These are phyloP conservation scores for Cucurbita ficifolia DNA, from an alignment of 306 rosid genomes.

Conservation along the genomic window DNA sequence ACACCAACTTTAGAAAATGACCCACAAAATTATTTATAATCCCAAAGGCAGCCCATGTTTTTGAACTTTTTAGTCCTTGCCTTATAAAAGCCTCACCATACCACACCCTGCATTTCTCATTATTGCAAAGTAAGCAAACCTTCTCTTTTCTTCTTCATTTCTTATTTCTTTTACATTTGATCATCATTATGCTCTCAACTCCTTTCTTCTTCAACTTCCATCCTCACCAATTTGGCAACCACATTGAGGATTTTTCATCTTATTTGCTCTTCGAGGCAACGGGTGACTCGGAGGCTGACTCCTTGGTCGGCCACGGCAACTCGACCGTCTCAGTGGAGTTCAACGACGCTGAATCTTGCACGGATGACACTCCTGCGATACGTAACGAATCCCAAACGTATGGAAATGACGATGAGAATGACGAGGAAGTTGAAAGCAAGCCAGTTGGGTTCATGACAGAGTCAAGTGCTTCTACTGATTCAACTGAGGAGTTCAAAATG, in stretches of 20 bases:
- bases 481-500: constrained; percentile 24
- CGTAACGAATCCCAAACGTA: not conserved
- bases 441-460: constrained; percentile 13
- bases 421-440: constrained; percentile 7
- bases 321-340: not conserved
- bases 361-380: constrained; percentile 26
- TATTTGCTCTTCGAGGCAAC: constrained; percentile 47
- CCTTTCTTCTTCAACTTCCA: not conserved
- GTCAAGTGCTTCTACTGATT: constrained; percentile 38
- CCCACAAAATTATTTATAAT: constrained; percentile 11
- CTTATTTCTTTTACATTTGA: not conserved
- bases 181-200: not conserved
- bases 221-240: not conserved
- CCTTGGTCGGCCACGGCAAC: not conserved
- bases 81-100: not conserved
- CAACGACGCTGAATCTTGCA: constrained; percentile 15
- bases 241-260: constrained; percentile 23
- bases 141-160: too few relatives aligned
- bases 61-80: not conserved
- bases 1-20: constrained; percentile 10
- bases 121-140: not conserved
- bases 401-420: constrained; percentile 1
- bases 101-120: not conserved
- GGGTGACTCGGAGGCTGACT: constrained; percentile 61
- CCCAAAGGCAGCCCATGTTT: constrained; percentile 2